phyloP scores from a whole-genome alignment of 176 grass and related monocot species.

The Avena sativa region DNA sequence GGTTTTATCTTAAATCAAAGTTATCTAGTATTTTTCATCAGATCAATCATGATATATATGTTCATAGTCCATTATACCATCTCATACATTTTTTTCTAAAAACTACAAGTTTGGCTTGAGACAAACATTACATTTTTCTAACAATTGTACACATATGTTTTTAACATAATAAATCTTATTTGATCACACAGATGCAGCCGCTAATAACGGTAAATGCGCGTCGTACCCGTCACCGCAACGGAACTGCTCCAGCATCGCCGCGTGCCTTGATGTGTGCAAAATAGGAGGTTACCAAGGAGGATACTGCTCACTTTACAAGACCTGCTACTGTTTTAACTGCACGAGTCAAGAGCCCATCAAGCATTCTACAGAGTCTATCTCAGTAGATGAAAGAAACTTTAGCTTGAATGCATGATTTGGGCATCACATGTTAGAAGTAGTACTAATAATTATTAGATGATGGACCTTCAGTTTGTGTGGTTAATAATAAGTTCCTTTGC shows the following conservation, averaged over 20 bases:
- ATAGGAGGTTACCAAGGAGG: neutral
- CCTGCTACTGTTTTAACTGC: neutral
- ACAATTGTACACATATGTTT: neutral
- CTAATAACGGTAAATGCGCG: neutral
- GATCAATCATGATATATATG: neutral
- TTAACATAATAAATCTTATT: neutral
- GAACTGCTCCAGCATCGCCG: no score
- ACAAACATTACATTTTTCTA: neutral
- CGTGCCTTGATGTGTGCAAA: neutral
- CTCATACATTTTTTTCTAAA: neutral
- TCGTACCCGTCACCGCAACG: neutral
- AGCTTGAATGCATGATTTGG: neutral
- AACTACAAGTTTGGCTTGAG: neutral
- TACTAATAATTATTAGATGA: neutral
- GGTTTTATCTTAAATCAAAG: neutral
- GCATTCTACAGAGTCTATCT: no score
- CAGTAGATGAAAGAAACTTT: neutral
- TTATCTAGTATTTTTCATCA: neutral
- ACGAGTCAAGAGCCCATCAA: neutral
- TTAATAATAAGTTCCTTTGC: neutral
- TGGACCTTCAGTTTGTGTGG: neutral
- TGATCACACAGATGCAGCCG: neutral
- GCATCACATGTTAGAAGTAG: neutral
- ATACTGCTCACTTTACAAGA: neutral
- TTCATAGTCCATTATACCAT: neutral